Conservation (phyloP, 805 yeast genomes). For the Barnettozyma sp. region DNA sequence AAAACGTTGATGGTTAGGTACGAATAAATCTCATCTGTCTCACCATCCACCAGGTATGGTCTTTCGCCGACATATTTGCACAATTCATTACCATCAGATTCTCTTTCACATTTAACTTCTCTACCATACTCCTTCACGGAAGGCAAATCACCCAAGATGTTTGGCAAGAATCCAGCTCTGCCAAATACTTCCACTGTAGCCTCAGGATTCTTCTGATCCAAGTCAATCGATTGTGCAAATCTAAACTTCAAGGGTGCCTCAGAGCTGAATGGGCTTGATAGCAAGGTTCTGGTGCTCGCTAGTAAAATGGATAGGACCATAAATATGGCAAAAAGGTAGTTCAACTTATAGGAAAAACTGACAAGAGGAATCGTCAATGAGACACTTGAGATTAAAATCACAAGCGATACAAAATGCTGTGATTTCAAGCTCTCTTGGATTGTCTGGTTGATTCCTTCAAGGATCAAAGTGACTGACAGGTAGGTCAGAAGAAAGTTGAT, state of each 20-base stretch:
- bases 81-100: conserved; percentile 41
- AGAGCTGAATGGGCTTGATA: conserved; percentile 51
- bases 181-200: conserved; percentile 44
- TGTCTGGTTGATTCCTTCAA: conserved; percentile 65
- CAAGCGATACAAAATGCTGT: conserved; percentile 32
- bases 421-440: conserved; percentile 55
- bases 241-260: conserved; percentile 64
- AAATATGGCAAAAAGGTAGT: conserved; percentile 39
- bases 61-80: conserved; percentile 48
- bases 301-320: conserved; percentile 33
- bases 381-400: conserved; percentile 31
- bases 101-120: conserved; percentile 30
- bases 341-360: conserved; percentile 66
- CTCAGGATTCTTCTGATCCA: conserved; percentile 24
- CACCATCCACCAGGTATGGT: conserved; percentile 41
- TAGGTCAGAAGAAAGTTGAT: conserved; percentile 48
- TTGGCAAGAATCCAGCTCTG: conserved; percentile 40
- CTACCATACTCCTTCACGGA: conserved; percentile 38
- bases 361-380: conserved; percentile 44
- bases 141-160: conserved; percentile 56
- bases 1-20: conserved; percentile 46
- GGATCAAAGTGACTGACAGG: conserved; percentile 41
- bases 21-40: conserved; percentile 30
- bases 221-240: conserved; percentile 55
- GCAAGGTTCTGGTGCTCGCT: conserved; percentile 33